Conservation (phyloP, 1,139 yeast genomes). For the Debaryomyces nepalensis region DNA sequence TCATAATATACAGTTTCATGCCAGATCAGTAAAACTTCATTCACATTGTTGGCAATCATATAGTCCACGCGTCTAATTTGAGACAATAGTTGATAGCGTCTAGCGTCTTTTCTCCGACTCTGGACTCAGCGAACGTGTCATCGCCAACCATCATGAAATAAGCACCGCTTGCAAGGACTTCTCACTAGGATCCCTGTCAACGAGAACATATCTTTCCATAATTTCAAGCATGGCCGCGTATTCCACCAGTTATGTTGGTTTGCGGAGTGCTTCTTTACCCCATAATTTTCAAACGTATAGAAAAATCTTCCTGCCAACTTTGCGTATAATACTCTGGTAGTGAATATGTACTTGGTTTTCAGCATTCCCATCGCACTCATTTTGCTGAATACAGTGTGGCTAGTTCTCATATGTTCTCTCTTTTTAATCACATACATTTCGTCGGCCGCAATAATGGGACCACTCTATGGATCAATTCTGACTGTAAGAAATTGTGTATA, state of each 20-base stretch:
- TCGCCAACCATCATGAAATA: conserved; percentile 2
- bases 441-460: background rate
- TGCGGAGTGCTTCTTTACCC: background rate
- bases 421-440: background rate
- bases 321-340: conserved; percentile 2
- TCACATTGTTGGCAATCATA: conserved; percentile 4
- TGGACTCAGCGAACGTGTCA: background rate
- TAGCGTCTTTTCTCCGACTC: background rate
- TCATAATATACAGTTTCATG: background rate
- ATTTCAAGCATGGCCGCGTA: background rate
- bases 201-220: conserved; percentile 5
- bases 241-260: background rate
- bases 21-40: background rate
- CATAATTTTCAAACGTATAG: conserved; percentile 1
- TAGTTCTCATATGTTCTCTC: conserved; percentile 1
- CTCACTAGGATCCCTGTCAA: background rate
- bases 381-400: conserved; percentile 3
- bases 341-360: background rate
- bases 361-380: conserved; percentile 1
- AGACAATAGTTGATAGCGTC: conserved; percentile 1
- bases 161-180: conserved; percentile 1
- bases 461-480: background rate
- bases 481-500: background rate
- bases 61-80: background rate
- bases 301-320: conserved; percentile 2